phyloP scores from a whole-genome alignment of 179 eudicot genomes.

The Heliamphora pulchella region DNA sequence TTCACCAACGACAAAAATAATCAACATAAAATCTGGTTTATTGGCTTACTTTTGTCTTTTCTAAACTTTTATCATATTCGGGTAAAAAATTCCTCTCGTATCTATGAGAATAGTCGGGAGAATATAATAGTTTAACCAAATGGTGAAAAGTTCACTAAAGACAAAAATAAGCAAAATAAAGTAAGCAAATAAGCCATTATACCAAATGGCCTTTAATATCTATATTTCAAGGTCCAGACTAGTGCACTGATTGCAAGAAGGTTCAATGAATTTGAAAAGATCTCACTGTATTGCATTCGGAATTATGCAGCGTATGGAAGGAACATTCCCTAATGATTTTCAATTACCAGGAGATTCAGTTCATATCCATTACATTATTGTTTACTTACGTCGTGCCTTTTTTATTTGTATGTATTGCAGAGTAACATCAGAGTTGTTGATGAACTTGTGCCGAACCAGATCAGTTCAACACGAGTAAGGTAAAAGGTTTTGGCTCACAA shows the following conservation, averaged over 20 bases:
- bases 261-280: neutral
- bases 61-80: too few relatives aligned
- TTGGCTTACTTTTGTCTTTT: too few relatives aligned
- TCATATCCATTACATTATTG: neutral
- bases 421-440: conserved; percentile 65
- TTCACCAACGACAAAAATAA: too few relatives aligned
- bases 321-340: conserved; percentile 2
- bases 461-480: conserved; percentile 87
- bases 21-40: too few relatives aligned
- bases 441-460: conserved; percentile 74
- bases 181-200: too few relatives aligned
- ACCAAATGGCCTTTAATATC: too few relatives aligned
- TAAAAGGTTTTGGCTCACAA: conserved; percentile 20
- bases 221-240: neutral
- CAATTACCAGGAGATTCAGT: neutral
- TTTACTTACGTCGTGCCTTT: neutral
- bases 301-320: neutral
- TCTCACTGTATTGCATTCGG: neutral
- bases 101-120: too few relatives aligned
- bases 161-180: too few relatives aligned
- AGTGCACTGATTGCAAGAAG: neutral
- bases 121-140: too few relatives aligned
- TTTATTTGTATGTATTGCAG: conserved; percentile 29
- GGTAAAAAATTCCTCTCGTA: too few relatives aligned
- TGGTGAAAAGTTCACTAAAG: too few relatives aligned